Evolutionary conservation across 116 monocot species (phyloP), one percentile per base, ranked within the genome.

Genomic region (Iris pallida): DNA sequence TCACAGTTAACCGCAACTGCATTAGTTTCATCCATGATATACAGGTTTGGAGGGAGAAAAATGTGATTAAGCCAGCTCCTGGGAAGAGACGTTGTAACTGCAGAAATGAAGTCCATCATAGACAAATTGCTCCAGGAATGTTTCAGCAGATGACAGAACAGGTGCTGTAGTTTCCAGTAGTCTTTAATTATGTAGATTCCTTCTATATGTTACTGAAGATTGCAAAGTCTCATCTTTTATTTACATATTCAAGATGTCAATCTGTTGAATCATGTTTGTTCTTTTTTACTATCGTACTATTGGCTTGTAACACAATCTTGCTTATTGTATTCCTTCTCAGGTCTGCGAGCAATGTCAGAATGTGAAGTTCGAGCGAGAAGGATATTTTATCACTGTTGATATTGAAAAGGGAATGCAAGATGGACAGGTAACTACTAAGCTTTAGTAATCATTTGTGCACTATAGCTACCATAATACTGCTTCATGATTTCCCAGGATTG

Each of bases 91-190:
- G 81, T 12, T 99, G 98, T 78, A 99, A 99, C 76, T 99, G 98
- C 62, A 90, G 93, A 73, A 99, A 99, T 72, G 93, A 99, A 80
- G 93, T 90, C 60, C 77, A 99, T 68, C 77, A 99, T 68, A 81
- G 90, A 44, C 98, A 99, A 90, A 99, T 99, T 79, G 98, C 75
- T 65, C 98, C 93, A 41, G 98, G 98, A 82, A 99, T 99, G 98
- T 99, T 82, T 71, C 98, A 99, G 76, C 93, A 99, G 68, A 93
- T 99, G 88, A 86, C 98, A 63, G 85, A 99, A 59, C 84, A 99
- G 90, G 98, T 99, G 78, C 2, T 44, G 40, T 14, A 8, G 2
- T 11, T 44, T 70, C 53, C 44, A 6, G 42, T 16, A 63, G 15
- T 17, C 16, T 59, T 41, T n/a, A 44, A 43, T 43, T 57, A 57